These are phyloP conservation scores for Royoungia palumana DNA, from an alignment of 768 basidiomycete genomes.

Conservation along the genomic window DNA sequence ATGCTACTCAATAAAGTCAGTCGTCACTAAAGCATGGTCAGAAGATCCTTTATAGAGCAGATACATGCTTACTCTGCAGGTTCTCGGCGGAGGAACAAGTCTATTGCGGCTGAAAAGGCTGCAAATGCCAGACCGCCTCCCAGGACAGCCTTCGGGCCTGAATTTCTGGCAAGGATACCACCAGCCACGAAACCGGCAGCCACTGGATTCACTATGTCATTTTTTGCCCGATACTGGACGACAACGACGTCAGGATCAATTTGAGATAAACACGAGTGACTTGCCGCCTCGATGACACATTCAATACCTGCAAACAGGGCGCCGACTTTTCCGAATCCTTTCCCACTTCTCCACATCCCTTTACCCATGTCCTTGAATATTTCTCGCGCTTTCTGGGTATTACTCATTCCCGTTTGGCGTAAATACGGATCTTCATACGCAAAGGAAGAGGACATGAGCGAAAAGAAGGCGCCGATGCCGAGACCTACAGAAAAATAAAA, in stretches of 20 bases:
- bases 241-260: neutral
- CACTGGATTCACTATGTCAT: constrained; percentile 91
- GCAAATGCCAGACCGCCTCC: constrained; percentile 90
- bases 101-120: constrained; percentile 89
- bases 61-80: constrained; percentile 61
- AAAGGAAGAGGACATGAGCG: constrained; percentile 93
- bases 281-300: constrained; percentile 90
- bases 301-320: constrained; percentile 93
- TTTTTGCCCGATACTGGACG: constrained; percentile 87
- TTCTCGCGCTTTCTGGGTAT: constrained; percentile 74
- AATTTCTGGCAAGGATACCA: constrained; percentile 80
- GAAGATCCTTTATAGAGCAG: constrained; percentile 8
- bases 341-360: constrained; percentile 87
- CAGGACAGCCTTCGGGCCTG: constrained; percentile 83
- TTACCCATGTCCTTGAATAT: constrained; percentile 94
- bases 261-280: constrained; percentile 30
- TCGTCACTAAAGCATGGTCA: constrained; percentile 36
- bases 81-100: constrained; percentile 75
- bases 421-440: constrained; percentile 92
- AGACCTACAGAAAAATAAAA: constrained; percentile 55
- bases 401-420: constrained; percentile 56
- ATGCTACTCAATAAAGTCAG: constrained; percentile 17
- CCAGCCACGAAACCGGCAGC: constrained; percentile 87
- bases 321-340: constrained; percentile 92
- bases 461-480: constrained; percentile 91